Evolutionary conservation across 768 basidiomycete species (phyloP), one percentile per base, ranked within the genome.

Genomic region (Macrolepiota albuminosa): DNA sequence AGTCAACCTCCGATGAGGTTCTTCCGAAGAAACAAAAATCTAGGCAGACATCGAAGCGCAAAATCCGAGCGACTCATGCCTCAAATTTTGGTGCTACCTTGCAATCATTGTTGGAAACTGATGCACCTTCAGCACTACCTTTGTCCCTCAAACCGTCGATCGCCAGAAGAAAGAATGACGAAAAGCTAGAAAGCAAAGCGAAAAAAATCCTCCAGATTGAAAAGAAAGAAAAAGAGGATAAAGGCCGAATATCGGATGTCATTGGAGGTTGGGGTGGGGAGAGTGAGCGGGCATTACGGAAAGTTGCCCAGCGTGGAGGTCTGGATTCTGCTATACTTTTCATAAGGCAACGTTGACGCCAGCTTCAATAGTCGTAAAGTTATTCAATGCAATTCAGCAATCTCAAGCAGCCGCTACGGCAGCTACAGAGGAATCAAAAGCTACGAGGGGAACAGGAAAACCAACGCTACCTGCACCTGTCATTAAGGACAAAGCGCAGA

Each of bases 251-350:
- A 63, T 81, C 75, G 43, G 87, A 89, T 70, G 84, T 85, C 16
- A 92, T 90, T 69, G 91, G 87, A 59, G 93, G 93, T 45, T 97
- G 94, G 95, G 95, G 90, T 34, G 88, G 82, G 13, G 89, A 91
- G 72, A 84, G 83, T 72, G 93, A 87, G 76, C 83, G 83, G 72
- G 87, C 81, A 60, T 76, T 86, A 67, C 84, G 82, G 71, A 98
- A 89, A 79, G 92, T 83, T 72, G 96, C 87, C 63, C 97, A 88
- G 75, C 78, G 90, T 70, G 90, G 90, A 73, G 90, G 90, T 90
- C 70, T 54, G 82, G 66, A 42, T 47, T 61, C 34, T 24, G 6
- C 6, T 3, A 16, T 61, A 40, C 31, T 55, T 26, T 51, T 16
- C 36, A 50, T 8, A 13, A 29, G 13, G 10, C 26, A 60, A 54